A percentile compares a stretch with the other conserved stretches of the same genome.
Evolutionary conservation across 2,329 filamentous ascomycete genomes (phyloP).

Genomic region (Colletotrichum eremochloae): DNA sequence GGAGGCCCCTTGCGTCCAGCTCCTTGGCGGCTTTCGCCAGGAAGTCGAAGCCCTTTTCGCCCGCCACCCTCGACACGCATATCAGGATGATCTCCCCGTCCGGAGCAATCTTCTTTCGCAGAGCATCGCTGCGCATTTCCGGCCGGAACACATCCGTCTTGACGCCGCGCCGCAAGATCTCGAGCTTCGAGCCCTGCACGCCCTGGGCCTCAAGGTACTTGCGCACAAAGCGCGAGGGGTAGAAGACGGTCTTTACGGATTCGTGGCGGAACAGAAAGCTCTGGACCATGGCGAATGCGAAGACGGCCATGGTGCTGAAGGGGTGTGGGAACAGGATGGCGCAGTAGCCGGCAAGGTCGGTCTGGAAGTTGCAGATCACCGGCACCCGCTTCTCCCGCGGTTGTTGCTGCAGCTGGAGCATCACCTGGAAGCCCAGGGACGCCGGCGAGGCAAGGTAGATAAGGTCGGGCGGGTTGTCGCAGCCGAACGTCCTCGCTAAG

Average conservation of each 20-base stretch:
- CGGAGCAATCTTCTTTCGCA: slow-evolving; percentile 69
- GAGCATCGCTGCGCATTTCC: slow-evolving; percentile 60
- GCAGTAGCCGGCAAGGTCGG: slow-evolving; percentile 77
- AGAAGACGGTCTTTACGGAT: slow-evolving; percentile 76
- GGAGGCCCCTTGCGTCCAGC: slow-evolving; percentile 67
- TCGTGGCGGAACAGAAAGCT: slow-evolving; percentile 74
- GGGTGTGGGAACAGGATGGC: slow-evolving; percentile 76
- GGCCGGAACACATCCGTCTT: slow-evolving; percentile 74
- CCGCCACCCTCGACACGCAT: slow-evolving; percentile 75
- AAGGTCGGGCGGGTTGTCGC: slow-evolving; percentile 67
- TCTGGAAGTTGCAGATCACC: slow-evolving; percentile 79
- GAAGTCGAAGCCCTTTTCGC: slow-evolving; percentile 80
- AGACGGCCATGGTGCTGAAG: slow-evolving; percentile 72
- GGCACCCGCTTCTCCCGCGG: slow-evolving; percentile 66
- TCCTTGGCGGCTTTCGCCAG: slow-evolving; percentile 67
- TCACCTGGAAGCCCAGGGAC: slow-evolving; percentile 77
- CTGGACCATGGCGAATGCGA: slow-evolving; percentile 73
- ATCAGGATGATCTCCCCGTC: slow-evolving; percentile 74
- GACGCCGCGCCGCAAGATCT: slow-evolving; percentile 74
- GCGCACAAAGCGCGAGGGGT: slow-evolving; percentile 74
- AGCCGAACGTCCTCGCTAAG: slow-evolving; percentile 70
- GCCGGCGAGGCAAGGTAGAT: slow-evolving; percentile 79
- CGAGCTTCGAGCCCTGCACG: slow-evolving; percentile 69
- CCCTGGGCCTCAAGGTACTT: slow-evolving; percentile 71
- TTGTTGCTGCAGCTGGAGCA: slow-evolving; percentile 76